phyloP scores from a whole-genome alignment of 2,329 filamentous ascomycete genomes.

The Sporothrix brasiliensis region DNA sequence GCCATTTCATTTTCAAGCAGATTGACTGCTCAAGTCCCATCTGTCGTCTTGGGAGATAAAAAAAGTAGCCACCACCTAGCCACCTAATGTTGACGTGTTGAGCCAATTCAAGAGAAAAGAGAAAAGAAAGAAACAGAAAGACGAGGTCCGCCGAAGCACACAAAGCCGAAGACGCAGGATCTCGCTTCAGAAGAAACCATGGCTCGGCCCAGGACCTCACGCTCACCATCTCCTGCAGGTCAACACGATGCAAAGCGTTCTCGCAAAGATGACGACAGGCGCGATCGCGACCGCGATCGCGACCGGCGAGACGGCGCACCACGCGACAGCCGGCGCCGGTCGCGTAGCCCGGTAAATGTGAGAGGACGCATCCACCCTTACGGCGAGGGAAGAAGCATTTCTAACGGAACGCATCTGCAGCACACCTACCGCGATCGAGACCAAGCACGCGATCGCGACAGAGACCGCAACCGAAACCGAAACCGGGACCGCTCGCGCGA shows the following conservation, averaged over 20 bases:
- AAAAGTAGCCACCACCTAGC: slow-evolving; percentile 15
- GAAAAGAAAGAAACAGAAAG: slow-evolving; percentile 3
- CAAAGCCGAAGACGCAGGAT: slow-evolving; percentile 10
- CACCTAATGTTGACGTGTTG: slow-evolving; percentile 9
- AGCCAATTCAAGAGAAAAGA: slow-evolving; percentile 10
- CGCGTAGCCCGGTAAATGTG: slow-evolving; percentile 65
- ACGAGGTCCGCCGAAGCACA: slow-evolving; percentile 8
- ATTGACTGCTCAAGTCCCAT: background rate
- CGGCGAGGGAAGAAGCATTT: slow-evolving; percentile 40
- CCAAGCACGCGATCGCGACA: slow-evolving; percentile 46
- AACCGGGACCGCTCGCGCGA: slow-evolving; percentile 59
- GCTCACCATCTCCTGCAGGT: slow-evolving; percentile 94
- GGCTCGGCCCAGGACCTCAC: slow-evolving; percentile 68
- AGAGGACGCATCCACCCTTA: slow-evolving; percentile 43
- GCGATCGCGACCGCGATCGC: slow-evolving; percentile 53
- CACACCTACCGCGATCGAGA: slow-evolving; percentile 62
- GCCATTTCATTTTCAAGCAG: background rate
- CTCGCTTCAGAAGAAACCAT: slow-evolving; percentile 44
- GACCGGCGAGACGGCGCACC: slow-evolving; percentile 57
- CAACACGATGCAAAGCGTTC: slow-evolving; percentile 72
- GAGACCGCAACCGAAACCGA: slow-evolving; percentile 43
- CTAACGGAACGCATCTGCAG: slow-evolving; percentile 53
- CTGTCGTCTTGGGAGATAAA: slow-evolving; percentile 18
- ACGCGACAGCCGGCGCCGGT: slow-evolving; percentile 59
- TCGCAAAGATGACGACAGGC: slow-evolving; percentile 64